phyloP scores from a whole-genome alignment of 441 rosid species.

The Pelargonium australe region DNA sequence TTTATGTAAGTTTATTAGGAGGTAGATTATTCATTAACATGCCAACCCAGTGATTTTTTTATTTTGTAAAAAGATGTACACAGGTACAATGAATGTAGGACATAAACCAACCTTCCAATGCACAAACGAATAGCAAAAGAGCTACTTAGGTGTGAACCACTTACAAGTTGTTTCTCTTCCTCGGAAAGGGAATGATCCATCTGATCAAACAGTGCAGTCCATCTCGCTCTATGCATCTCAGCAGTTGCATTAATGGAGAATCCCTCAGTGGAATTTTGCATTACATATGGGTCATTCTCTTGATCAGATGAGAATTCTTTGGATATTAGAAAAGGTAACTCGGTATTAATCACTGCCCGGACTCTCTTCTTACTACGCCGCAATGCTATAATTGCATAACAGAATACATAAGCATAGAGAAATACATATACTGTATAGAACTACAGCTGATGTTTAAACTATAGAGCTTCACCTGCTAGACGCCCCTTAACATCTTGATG shows the following conservation, averaged over 20 bases:
- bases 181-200: constrained; percentile 62
- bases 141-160: constrained; percentile 17
- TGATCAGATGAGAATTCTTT: constrained; percentile 54
- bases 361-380: constrained; percentile 78
- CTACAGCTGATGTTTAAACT: constrained; percentile 8
- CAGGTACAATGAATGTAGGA: background rate
- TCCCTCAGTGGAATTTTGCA: constrained; percentile 29
- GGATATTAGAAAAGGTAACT: constrained; percentile 59
- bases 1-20: background rate
- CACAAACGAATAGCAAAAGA: background rate
- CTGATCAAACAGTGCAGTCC: constrained; percentile 73
- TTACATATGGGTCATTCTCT: constrained; percentile 32
- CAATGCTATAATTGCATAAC: constrained; percentile 53
- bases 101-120: background rate
- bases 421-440: background rate
- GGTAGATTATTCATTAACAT: background rate
- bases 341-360: constrained; percentile 54
- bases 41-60: background rate
- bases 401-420: constrained; percentile 15
- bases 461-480: constrained; percentile 51
- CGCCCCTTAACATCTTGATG: constrained; percentile 86
- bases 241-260: constrained; percentile 30
- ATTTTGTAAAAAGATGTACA: background rate
- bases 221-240: constrained; percentile 52
- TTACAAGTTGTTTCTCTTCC: constrained; percentile 78